Evolutionary conservation across 83 land plant genomes (phyloP).

Genomic region (Thuja plicata): DNA sequence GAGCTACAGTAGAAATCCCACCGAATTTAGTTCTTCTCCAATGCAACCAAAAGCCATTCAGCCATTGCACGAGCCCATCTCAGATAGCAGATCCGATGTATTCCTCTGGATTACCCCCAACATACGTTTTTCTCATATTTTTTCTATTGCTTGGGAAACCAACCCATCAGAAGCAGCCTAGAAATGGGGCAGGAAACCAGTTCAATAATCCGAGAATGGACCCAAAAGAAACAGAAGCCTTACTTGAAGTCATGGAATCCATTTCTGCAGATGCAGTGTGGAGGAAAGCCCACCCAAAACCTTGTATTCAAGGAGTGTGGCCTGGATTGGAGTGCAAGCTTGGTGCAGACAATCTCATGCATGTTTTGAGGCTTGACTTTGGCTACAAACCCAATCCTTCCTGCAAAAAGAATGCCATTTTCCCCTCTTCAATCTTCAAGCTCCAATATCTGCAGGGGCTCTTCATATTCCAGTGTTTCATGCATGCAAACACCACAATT

Average conservation of each 20-base stretch:
- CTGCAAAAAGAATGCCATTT: conserved; percentile 50
- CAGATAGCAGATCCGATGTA: neutral
- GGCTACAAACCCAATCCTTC: conserved; percentile 55
- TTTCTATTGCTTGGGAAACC: neutral
- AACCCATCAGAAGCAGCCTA: neutral
- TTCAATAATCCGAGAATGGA: conserved; percentile 18
- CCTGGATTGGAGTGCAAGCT: conserved; percentile 61
- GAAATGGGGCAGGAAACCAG: neutral
- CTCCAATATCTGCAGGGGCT: conserved; percentile 56
- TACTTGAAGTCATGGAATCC: conserved; percentile 56
- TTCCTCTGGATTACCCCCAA: neutral
- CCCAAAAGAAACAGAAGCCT: conserved; percentile 39
- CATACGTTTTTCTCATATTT: neutral
- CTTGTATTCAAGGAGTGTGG: conserved; percentile 50
- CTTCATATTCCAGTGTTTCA: conserved; percentile 69
- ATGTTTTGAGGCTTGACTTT: conserved; percentile 67
- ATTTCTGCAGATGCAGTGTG: conserved; percentile 53
- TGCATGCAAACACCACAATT: conserved; percentile 35
- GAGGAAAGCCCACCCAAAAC: conserved; percentile 44
- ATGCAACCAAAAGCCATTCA: neutral
- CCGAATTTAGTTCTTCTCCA: neutral
- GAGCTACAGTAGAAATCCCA: neutral
- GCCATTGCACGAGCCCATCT: neutral
- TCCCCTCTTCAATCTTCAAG: conserved; percentile 34
- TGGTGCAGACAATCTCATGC: conserved; percentile 28